These are phyloP conservation scores for Penicillium chermesinum DNA, from an alignment of 495 filamentous ascomycete species.

Conservation along the genomic window DNA sequence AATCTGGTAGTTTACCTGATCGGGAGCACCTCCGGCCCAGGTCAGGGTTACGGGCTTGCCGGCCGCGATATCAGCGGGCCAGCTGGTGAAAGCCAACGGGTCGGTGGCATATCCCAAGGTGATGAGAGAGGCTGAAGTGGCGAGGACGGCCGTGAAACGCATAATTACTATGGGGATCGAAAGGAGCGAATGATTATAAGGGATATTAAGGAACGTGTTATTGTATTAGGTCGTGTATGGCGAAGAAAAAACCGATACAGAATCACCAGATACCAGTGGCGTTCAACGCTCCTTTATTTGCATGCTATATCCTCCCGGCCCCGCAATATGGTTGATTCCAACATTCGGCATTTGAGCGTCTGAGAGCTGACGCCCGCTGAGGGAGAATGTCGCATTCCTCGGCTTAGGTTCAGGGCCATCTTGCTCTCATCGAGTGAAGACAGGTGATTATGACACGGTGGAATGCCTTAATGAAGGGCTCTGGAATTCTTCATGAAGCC, in stretches of 20 bases:
- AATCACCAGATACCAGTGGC: conserved; percentile 12
- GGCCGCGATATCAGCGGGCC: conserved; percentile 35
- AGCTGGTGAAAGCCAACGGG: conserved; percentile 38
- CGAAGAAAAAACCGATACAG: conserved; percentile 5
- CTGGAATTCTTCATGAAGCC: neutral
- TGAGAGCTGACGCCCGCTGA: conserved; percentile 7
- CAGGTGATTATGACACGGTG: conserved; percentile 6
- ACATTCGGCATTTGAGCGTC: conserved; percentile 15
- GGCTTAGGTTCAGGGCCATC: conserved; percentile 3
- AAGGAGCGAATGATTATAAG: conserved; percentile 1
- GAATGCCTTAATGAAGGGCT: conserved; percentile 6
- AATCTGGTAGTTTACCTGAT: conserved; percentile 10
- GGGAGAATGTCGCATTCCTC: conserved; percentile 28
- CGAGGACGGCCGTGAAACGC: conserved; percentile 30
- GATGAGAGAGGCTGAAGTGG: conserved; percentile 26
- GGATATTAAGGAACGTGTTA: conserved; percentile 17
- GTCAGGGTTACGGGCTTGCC: conserved; percentile 37
- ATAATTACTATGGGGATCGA: conserved; percentile 7
- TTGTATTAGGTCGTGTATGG: neutral
- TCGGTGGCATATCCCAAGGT: conserved; percentile 26
- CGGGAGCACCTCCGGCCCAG: conserved; percentile 35
- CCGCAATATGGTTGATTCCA: conserved; percentile 12
- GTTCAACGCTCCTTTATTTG: conserved; percentile 21
- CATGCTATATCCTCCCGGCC: conserved; percentile 5
- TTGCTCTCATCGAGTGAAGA: conserved; percentile 2